These are phyloP conservation scores for Solanum infundibuliforme DNA, from an alignment of 257 asterid species.

Conservation along the genomic window DNA sequence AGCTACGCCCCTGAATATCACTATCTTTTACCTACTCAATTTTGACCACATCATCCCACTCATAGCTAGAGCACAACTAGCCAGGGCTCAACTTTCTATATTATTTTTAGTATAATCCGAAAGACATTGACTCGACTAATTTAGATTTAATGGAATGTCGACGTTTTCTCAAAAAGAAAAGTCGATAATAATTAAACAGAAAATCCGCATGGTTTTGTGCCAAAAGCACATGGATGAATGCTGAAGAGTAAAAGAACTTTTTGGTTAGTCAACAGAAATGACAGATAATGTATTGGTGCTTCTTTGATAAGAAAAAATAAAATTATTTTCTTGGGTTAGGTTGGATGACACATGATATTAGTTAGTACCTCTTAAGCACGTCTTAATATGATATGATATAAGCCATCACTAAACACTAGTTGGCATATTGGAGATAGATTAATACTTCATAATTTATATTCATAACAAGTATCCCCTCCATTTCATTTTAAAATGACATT, in stretches of 20 bases:
- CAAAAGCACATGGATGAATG: conserved; percentile 7
- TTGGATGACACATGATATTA: background rate
- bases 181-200: background rate
- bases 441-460: background rate
- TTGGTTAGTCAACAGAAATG: background rate
- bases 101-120: background rate
- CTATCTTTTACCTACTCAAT: background rate
- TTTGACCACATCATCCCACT: background rate
- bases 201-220: conserved; percentile 5
- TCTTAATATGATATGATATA: background rate
- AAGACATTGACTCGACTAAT: background rate
- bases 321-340: background rate
- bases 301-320: background rate
- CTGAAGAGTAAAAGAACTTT: background rate
- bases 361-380: background rate
- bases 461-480: background rate
- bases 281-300: background rate
- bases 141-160: background rate
- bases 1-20: background rate
- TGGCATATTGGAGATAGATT: background rate
- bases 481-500: background rate
- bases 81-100: background rate
- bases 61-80: background rate
- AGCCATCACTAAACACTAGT: background rate
- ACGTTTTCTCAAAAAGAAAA: background rate